Conservation (phyloP, 352 stramenopile genomes). For the Thalassiosira oceanica region DNA sequence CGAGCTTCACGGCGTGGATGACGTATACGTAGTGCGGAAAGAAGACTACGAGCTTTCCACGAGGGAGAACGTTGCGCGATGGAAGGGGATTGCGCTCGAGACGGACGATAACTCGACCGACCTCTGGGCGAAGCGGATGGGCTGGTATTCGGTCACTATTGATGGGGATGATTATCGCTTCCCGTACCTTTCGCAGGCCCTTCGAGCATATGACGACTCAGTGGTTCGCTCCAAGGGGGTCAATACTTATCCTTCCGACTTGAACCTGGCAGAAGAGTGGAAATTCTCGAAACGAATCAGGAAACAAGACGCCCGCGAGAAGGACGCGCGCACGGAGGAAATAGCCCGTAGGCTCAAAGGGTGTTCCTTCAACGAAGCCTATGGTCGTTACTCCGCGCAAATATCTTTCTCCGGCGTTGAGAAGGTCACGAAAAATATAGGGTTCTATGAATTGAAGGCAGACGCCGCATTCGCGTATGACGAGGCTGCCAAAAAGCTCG, state of each 20-base stretch:
- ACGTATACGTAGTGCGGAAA: constrained; percentile 10
- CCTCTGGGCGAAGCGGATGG: constrained; percentile 14
- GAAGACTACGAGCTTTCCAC: constrained; percentile 16
- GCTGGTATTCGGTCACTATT: constrained; percentile 20
- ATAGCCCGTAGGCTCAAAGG: too few relatives aligned
- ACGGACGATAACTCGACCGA: constrained; percentile 18
- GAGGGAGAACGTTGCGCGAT: not conserved
- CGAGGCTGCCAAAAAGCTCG: not conserved
- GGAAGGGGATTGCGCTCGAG: constrained; percentile 8
- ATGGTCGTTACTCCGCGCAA: too few relatives aligned
- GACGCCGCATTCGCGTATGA: not conserved
- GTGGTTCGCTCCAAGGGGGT: constrained; percentile 12
- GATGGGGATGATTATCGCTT: constrained; percentile 7
- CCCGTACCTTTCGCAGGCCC: constrained; percentile 3
- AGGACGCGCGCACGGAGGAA: too few relatives aligned
- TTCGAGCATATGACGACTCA: constrained; percentile 23
- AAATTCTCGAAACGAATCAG: not conserved
- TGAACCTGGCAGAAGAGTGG: constrained; percentile 16
- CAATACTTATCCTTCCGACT: constrained; percentile 9
- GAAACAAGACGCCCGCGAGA: too few relatives aligned
- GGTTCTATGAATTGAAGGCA: not conserved
- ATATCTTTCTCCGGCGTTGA: not conserved
- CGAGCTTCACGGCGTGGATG: constrained; percentile 5
- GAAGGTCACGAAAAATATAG: not conserved
- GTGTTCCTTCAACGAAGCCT: too few relatives aligned